phyloP scores from a whole-genome alignment of 257 asterid species.

The Schizonepeta tenuifolia region DNA sequence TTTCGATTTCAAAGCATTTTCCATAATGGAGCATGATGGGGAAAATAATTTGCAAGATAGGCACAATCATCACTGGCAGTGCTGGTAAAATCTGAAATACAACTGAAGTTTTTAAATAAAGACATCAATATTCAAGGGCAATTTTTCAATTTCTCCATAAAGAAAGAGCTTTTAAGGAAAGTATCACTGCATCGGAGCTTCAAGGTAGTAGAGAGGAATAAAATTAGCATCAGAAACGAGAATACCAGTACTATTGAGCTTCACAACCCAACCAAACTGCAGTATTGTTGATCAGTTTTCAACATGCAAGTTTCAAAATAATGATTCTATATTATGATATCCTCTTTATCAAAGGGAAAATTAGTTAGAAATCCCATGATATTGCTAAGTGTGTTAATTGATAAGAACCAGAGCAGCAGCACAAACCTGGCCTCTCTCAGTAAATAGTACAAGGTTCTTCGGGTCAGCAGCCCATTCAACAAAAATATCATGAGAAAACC shows the following conservation, averaged over 20 bases:
- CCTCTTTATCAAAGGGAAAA: slow-evolving; percentile 11
- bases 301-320: slow-evolving; percentile 29
- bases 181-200: slow-evolving; percentile 19
- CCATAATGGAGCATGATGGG: neutral
- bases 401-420: slow-evolving; percentile 38
- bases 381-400: slow-evolving; percentile 21
- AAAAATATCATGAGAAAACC: slow-evolving; percentile 94
- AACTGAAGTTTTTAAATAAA: no score
- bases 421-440: slow-evolving; percentile 98
- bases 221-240: slow-evolving; percentile 16
- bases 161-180: neutral
- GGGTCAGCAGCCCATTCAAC: slow-evolving; percentile 98
- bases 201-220: slow-evolving; percentile 4
- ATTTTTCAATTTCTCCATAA: neutral
- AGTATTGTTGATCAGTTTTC: slow-evolving; percentile 20
- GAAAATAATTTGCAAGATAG: neutral
- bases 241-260: slow-evolving; percentile 23
- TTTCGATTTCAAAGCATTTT: slow-evolving; percentile 12
- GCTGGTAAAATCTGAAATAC: no score
- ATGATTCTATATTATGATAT: slow-evolving; percentile 24
- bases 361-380: slow-evolving; percentile 12
- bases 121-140: neutral
- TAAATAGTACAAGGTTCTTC: slow-evolving; percentile 93
- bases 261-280: slow-evolving; percentile 20
- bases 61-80: no score